phyloP scores from a whole-genome alignment of 495 filamentous ascomycete species.

The Aspergillus sclerotioniger region DNA sequence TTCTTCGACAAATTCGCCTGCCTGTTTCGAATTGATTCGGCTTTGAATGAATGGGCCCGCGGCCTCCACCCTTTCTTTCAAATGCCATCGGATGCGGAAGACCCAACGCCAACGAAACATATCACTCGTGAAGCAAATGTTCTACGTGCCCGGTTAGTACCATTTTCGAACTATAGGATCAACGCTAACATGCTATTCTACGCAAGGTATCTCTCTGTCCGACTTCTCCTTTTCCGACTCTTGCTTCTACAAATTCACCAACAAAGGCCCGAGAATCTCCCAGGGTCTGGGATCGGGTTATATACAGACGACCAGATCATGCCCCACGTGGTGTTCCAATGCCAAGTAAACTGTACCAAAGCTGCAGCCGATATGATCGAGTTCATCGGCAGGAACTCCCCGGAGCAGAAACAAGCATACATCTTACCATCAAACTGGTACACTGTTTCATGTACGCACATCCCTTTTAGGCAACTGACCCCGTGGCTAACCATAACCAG shows the following conservation, averaged over 20 bases:
- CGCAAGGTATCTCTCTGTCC: slow-evolving; percentile 16
- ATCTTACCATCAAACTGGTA: slow-evolving; percentile 19
- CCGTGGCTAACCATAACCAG: not conserved
- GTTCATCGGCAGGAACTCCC: slow-evolving; percentile 13
- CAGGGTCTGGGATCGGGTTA: not conserved
- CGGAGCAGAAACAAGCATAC: slow-evolving; percentile 15
- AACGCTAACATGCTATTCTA: too few relatives aligned
- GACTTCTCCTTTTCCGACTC: slow-evolving; percentile 17
- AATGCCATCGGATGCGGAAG: slow-evolving; percentile 11
- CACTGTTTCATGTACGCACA: not conserved
- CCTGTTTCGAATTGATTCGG: slow-evolving; percentile 13
- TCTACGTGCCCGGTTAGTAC: slow-evolving; percentile 12
- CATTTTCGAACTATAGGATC: too few relatives aligned
- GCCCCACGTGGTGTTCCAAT: not conserved
- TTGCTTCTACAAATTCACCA: slow-evolving; percentile 15
- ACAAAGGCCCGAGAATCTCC: not conserved
- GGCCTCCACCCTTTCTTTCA: slow-evolving; percentile 13
- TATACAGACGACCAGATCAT: not conserved
- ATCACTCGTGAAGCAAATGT: slow-evolving; percentile 16
- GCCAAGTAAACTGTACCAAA: slow-evolving; percentile 14
- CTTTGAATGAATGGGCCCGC: slow-evolving; percentile 9
- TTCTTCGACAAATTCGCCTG: slow-evolving; percentile 13
- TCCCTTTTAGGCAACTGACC: not conserved
- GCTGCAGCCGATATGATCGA: slow-evolving; percentile 18
- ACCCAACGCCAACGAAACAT: slow-evolving; percentile 15